Percentiles rank a stretch among this genome's conserved stretches.
Conservation (phyloP, 306 rosid species). For the Castanospermum australe region DNA sequence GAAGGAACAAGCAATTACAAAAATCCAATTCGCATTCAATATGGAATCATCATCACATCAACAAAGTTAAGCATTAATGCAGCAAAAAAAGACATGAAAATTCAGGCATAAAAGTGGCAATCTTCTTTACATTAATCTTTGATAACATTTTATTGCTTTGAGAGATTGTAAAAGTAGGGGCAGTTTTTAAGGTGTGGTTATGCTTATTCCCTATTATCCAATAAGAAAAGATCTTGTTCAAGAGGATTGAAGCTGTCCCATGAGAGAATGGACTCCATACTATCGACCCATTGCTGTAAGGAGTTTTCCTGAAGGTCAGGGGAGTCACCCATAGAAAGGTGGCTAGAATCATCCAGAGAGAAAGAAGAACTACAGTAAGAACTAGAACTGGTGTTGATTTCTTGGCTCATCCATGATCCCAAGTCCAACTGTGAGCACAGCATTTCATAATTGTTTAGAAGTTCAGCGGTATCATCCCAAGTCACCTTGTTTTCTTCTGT, state of each 20-base stretch:
- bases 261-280: conserved; percentile 52
- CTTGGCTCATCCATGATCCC: conserved; percentile 57
- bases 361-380: conserved; percentile 55
- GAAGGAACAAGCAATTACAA: neutral
- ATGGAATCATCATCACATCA: conserved; percentile 21
- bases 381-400: conserved; percentile 33
- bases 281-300: conserved; percentile 52
- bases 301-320: conserved; percentile 36
- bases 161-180: neutral
- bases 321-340: conserved; percentile 52
- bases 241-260: conserved; percentile 62
- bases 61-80: neutral
- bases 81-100: conserved; percentile 10
- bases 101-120: neutral
- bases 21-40: conserved; percentile 12
- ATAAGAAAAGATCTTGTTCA: conserved; percentile 48
- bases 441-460: conserved; percentile 41
- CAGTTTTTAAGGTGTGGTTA: neutral
- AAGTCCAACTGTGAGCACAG: conserved; percentile 45
- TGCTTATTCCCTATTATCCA: conserved; percentile 33
- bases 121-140: conserved; percentile 15
- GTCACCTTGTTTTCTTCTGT: conserved; percentile 26
- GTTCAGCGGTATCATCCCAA: conserved; percentile 39
- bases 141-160: conserved; percentile 1
- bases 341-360: conserved; percentile 57